phyloP scores from a whole-genome alignment of 768 basidiomycete species.

The Filobasidium wieringae region DNA sequence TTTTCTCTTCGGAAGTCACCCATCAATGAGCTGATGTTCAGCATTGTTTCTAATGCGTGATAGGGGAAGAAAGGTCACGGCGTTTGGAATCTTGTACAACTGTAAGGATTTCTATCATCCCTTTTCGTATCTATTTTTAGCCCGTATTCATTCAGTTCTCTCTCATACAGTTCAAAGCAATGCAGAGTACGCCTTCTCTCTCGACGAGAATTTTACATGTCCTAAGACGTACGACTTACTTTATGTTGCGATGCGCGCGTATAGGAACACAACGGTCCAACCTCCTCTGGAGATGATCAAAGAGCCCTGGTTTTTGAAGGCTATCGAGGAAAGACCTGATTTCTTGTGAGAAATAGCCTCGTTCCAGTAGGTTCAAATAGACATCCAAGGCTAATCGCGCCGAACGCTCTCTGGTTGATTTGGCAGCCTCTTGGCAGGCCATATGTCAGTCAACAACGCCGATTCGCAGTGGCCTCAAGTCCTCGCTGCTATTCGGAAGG shows the following conservation, averaged over 20 bases:
- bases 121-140: not conserved
- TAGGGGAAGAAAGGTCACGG: constrained; percentile 60
- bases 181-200: constrained; percentile 37
- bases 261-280: constrained; percentile 60
- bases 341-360: constrained; percentile 45
- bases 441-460: constrained; percentile 67
- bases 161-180: constrained; percentile 40
- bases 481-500: constrained; percentile 57
- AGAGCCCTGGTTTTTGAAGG: constrained; percentile 68
- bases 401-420: no score
- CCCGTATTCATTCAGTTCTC: not conserved
- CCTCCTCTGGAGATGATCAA: constrained; percentile 61
- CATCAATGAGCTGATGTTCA: no score
- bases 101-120: no score
- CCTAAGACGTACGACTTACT: no score
- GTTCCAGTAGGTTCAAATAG: not conserved
- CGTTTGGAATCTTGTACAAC: constrained; percentile 66
- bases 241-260: not conserved
- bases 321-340: constrained; percentile 69
- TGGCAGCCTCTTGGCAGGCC: constrained; percentile 44
- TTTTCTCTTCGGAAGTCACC: no score
- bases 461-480: constrained; percentile 53
- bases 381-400: no score
- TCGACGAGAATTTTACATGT: no score
- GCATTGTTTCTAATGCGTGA: constrained; percentile 12